Evolutionary conservation across 2,329 filamentous ascomycete genomes (phyloP).

Genomic region (Nemania serpens): DNA sequence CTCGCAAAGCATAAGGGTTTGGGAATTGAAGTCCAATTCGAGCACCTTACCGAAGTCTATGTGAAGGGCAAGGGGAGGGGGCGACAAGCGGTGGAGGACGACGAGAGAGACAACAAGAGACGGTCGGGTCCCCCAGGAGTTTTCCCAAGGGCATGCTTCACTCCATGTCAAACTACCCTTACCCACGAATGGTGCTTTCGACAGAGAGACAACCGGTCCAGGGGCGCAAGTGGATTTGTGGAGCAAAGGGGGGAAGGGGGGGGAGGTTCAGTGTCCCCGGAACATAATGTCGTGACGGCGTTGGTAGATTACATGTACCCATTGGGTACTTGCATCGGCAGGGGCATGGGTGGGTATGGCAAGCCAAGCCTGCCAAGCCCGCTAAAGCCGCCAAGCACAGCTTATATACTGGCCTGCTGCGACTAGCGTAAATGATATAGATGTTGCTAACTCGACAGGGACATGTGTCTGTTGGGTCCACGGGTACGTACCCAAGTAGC

Average conservation of each 20-base stretch:
- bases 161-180: slow-evolving; percentile 36
- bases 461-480: too few relatives aligned
- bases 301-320: slow-evolving; percentile 36
- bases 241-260: slow-evolving; percentile 35
- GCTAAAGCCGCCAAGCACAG: slow-evolving; percentile 2
- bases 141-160: slow-evolving; percentile 38
- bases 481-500: slow-evolving; percentile 5
- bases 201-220: slow-evolving; percentile 37
- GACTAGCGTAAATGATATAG: neutral
- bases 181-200: slow-evolving; percentile 37
- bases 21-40: neutral
- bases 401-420: neutral
- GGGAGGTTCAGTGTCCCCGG: slow-evolving; percentile 36
- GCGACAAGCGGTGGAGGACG: slow-evolving; percentile 39
- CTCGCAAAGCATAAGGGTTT: neutral
- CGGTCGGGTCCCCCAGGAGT: slow-evolving; percentile 39
- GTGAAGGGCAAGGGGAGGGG: slow-evolving; percentile 21
- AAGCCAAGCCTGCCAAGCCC: neutral
- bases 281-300: slow-evolving; percentile 36
- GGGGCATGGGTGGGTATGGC: slow-evolving; percentile 15
- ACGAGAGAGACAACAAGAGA: slow-evolving; percentile 40
- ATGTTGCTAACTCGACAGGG: too few relatives aligned
- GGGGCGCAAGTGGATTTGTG: slow-evolving; percentile 36
- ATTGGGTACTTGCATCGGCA: slow-evolving; percentile 25
- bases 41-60: neutral